Conservation (phyloP, 208 protist species). For the Angomonas deanei region DNA sequence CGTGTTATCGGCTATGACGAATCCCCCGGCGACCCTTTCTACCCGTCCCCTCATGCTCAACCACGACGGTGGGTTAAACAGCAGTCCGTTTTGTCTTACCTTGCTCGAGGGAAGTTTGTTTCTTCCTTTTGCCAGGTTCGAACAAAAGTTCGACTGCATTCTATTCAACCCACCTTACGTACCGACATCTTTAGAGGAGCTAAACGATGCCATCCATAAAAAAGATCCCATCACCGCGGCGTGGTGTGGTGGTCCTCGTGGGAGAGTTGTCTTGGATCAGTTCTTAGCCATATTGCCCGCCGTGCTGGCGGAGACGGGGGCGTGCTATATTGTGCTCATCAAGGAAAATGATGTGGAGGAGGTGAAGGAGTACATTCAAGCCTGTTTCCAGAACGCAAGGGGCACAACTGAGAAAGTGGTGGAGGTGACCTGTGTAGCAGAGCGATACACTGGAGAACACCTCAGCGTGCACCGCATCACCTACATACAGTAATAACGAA, state of each 20-base stretch:
- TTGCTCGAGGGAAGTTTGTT: slow-evolving; percentile 26
- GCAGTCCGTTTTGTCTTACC: background rate
- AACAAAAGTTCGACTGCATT: slow-evolving; percentile 51
- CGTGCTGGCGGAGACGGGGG: slow-evolving; percentile 29
- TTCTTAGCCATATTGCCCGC: slow-evolving; percentile 59
- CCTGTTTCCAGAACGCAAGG: slow-evolving; percentile 25
- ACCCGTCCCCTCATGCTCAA: background rate
- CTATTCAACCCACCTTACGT: slow-evolving; percentile 90
- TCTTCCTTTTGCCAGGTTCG: slow-evolving; percentile 1
- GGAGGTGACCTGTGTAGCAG: slow-evolving; percentile 27
- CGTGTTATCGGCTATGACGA: background rate
- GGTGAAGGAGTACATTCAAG: slow-evolving; percentile 29
- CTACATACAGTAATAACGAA: background rate
- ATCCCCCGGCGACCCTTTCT: background rate
- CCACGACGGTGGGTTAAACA: background rate
- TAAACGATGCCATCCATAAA: slow-evolving; percentile 39
- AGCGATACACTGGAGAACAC: slow-evolving; percentile 84
- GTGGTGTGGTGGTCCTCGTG: slow-evolving; percentile 80
- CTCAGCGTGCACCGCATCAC: slow-evolving; percentile 60
- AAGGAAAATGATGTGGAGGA: slow-evolving; percentile 74
- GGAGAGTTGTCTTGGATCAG: slow-evolving; percentile 77
- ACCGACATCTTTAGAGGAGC: slow-evolving; percentile 73
- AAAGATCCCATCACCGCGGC: slow-evolving; percentile 68
- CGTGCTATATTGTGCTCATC: slow-evolving; percentile 75
- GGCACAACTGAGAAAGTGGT: slow-evolving; percentile 4